A percentile compares a stretch with the other conserved stretches of the same genome.
Evolutionary conservation across 1,284 basidiomycete genomes (phyloP).

Genomic region (Rhodotorula sp.): DNA sequence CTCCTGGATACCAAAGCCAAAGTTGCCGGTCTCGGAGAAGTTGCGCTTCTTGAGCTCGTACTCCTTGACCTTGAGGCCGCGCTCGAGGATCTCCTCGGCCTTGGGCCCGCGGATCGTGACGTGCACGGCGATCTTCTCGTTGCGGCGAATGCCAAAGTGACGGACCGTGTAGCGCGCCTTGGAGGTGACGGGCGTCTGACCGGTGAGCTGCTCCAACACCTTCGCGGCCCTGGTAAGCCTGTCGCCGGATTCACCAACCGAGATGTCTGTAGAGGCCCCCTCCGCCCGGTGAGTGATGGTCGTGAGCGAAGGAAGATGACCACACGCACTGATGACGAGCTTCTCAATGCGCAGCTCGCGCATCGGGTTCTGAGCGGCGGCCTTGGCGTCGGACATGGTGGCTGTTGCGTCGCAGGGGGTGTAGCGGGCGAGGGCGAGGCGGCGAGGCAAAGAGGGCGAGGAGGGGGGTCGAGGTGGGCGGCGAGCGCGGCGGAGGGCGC

Average conservation of each 20-base stretch:
- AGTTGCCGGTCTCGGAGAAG: slow-evolving; percentile 98
- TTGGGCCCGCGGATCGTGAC: slow-evolving; percentile 99
- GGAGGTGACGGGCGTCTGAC: slow-evolving; percentile 98
- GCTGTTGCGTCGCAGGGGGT: not conserved
- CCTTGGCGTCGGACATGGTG: slow-evolving; percentile 42
- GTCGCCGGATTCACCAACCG: slow-evolving; percentile 99
- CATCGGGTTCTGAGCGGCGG: slow-evolving; percentile 43
- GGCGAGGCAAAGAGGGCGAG: slow-evolving; percentile 2
- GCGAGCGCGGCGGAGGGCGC: not conserved
- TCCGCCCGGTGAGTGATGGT: too few relatives aligned
- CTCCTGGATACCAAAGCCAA: slow-evolving; percentile 95
- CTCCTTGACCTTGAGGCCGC: slow-evolving; percentile 99
- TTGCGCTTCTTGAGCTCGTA: slow-evolving; percentile 89
- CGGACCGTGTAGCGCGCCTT: slow-evolving; percentile 99
- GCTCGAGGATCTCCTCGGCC: slow-evolving; percentile 99
- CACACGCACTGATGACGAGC: slow-evolving; percentile 93
- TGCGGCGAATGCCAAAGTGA: slow-evolving; percentile 98
- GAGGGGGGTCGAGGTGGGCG: not conserved
- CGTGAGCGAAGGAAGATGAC: not conserved
- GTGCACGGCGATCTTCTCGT: slow-evolving; percentile 99
- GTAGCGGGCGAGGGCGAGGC: not conserved
- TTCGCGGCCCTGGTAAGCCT: slow-evolving; percentile 95
- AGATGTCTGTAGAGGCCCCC: slow-evolving; percentile 72
- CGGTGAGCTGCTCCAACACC: slow-evolving; percentile 98
- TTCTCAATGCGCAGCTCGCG: slow-evolving; percentile 94